Evolutionary conservation across 805 yeast genomes (phyloP).

Genomic region (Lipomyces spencermartinsiae): DNA sequence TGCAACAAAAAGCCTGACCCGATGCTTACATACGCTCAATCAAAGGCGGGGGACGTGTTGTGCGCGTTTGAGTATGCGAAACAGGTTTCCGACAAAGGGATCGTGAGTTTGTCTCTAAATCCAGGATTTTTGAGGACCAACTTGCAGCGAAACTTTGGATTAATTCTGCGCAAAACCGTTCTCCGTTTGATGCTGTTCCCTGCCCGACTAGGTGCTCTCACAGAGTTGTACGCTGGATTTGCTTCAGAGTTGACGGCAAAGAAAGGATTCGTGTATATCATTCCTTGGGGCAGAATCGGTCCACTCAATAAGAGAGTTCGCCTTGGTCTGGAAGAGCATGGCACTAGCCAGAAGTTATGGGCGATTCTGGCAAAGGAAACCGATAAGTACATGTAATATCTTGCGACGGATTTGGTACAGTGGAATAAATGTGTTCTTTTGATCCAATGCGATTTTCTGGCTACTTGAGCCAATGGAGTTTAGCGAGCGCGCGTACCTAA

Average conservation of each 20-base stretch:
- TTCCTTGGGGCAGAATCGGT: constrained; percentile 9
- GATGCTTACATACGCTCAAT: constrained; percentile 48
- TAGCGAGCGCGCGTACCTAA: no score
- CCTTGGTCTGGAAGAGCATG: neutral
- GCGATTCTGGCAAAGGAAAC: constrained; percentile 8
- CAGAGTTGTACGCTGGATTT: constrained; percentile 9
- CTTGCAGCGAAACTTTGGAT: neutral
- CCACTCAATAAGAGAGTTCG: neutral
- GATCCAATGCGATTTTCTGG: no score
- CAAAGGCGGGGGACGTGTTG: constrained; percentile 50
- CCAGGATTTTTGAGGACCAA: neutral
- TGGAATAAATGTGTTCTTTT: no score
- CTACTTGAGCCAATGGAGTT: no score
- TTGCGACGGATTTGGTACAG: no score
- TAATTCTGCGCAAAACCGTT: neutral
- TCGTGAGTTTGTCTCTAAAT: constrained; percentile 17
- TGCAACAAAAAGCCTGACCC: neutral
- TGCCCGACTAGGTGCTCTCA: constrained; percentile 45
- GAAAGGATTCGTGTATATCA: constrained; percentile 26
- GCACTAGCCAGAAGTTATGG: constrained; percentile 7
- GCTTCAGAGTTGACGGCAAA: constrained; percentile 47
- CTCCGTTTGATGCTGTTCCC: neutral
- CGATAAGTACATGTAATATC: neutral
- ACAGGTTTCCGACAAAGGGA: neutral
- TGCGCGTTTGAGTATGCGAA: neutral